Base-by-base conservation (phyloP, 495 filamentous ascomycete genomes). In the Diplogelasinospora grovesii region DNA sequence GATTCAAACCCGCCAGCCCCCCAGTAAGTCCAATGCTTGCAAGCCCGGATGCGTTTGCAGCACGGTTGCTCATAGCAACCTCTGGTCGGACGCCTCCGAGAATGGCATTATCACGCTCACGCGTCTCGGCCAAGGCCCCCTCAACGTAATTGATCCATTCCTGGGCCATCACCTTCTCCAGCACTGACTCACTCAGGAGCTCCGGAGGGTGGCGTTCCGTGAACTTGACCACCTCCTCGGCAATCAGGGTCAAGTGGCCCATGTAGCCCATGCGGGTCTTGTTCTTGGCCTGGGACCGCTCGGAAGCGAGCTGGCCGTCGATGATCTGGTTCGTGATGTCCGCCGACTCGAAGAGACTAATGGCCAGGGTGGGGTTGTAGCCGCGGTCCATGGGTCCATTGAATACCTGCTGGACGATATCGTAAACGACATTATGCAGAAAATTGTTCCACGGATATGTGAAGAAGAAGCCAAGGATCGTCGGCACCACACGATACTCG, bases 391-490 rank as follows among this genome's bases (percentile, higher is more conserved):
- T 95, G 9, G 86, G 86, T 0, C 93, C 92, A 55, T 99, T 99
- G 65, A 99, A 98, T 0, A 99, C 93, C 66, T 99, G 92, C 60
- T 99, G 92, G 9, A 99, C 84, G 47, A 99, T 89, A 59, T 99
- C 92, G 60, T 99, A 99, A 18, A 99, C 92, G 29, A 99, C 92
- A 64, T 99, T 99, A 61, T 99, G 92, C 16, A 99, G 77, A 56
- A 99, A 99, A 61, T 99, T 99, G 57, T 99, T 99, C 92, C 92
- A 99, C 3, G 92, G 93, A 60, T 97, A 97, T 39, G 79, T 81
- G 72, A 97, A 99, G 69, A 99, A 99, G 68, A 98, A 97, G 41
- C 93, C 86, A 53, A 98, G 60, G 38, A 98, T 97, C 3, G 92
- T 95, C 11, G 93, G 93, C 31, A 99, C 92, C 41, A 99, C 90